Evolutionary conservation across 345 rosid species (phyloP).

Genomic region (Brassica nigra): DNA sequence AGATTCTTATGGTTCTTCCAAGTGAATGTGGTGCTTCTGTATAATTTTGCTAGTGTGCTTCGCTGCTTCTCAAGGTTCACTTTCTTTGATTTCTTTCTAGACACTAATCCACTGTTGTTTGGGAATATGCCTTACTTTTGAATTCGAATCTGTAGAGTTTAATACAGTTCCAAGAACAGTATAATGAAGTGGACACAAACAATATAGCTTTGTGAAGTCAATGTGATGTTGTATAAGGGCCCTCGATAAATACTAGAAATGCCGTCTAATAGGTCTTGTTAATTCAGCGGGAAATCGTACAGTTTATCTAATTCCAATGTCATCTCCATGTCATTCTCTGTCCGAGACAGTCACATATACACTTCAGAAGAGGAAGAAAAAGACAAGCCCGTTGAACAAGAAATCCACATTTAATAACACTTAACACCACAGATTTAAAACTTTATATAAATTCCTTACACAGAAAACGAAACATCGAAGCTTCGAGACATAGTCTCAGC

Average conservation of each 20-base stretch:
- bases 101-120: neutral
- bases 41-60: neutral
- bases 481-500: slow-evolving; percentile 10
- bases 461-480: slow-evolving; percentile 9
- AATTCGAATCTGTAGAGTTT: neutral
- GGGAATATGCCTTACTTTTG: neutral
- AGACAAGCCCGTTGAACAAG: slow-evolving; percentile 14
- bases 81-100: neutral
- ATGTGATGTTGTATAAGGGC: too few species aligned
- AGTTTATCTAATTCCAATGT: neutral
- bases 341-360: slow-evolving; percentile 2
- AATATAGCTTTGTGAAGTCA: too few species aligned
- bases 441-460: slow-evolving; percentile 23
- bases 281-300: neutral
- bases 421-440: neutral
- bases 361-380: slow-evolving; percentile 1
- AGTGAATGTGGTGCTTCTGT: slow-evolving; percentile 4
- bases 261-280: neutral
- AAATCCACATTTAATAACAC: slow-evolving; percentile 7
- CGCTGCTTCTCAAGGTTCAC: neutral
- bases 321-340: slow-evolving; percentile 14
- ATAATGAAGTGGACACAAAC: neutral
- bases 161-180: too few species aligned
- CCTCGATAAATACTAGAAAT: neutral
- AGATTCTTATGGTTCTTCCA: slow-evolving; percentile 7